Conservation (phyloP, 208 protist genomes). For the Crithidia thermophila region DNA sequence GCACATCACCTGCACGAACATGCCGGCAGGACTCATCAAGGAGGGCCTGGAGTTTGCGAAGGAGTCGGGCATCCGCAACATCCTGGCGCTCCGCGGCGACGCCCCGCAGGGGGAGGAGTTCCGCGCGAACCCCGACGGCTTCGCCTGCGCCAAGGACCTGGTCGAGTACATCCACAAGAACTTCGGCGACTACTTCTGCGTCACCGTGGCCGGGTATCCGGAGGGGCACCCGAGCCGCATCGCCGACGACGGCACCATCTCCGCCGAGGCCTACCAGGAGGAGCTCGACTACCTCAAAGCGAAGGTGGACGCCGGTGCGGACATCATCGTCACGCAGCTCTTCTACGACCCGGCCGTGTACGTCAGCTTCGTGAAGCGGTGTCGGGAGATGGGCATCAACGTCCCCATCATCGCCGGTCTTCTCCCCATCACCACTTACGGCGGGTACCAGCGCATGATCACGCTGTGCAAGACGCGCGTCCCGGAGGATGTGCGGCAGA, state of each 20-base stretch:
- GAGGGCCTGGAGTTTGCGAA: conserved; percentile 83
- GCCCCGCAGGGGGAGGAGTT: conserved; percentile 65
- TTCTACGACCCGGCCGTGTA: conserved; percentile 96
- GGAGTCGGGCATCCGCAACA: conserved; percentile 94
- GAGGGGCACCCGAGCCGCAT: conserved; percentile 89
- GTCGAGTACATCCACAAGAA: conserved; percentile 92
- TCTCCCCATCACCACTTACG: conserved; percentile 90
- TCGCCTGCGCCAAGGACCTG: conserved; percentile 94
- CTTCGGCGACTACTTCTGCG: conserved; percentile 96
- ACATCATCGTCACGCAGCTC: conserved; percentile 97
- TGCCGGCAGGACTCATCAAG: conserved; percentile 71
- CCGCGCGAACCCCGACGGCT: conserved; percentile 63
- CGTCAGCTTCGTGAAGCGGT: conserved; percentile 89
- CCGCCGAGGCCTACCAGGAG: conserved; percentile 62
- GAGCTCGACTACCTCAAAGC: conserved; percentile 94
- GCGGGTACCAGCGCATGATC: conserved; percentile 68
- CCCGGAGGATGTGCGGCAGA: conserved; percentile 44
- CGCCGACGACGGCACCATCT: conserved; percentile 48
- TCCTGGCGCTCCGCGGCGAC: conserved; percentile 96
- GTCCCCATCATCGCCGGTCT: conserved; percentile 95
- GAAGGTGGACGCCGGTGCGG: conserved; percentile 97
- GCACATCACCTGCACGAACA: conserved; percentile 97
- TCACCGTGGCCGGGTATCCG: conserved; percentile 93
- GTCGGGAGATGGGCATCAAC: conserved; percentile 89
- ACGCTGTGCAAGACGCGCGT: conserved; percentile 77